Evolutionary conservation across 2,329 filamentous ascomycete species (phyloP).

Genomic region (Aspergillus sp.): DNA sequence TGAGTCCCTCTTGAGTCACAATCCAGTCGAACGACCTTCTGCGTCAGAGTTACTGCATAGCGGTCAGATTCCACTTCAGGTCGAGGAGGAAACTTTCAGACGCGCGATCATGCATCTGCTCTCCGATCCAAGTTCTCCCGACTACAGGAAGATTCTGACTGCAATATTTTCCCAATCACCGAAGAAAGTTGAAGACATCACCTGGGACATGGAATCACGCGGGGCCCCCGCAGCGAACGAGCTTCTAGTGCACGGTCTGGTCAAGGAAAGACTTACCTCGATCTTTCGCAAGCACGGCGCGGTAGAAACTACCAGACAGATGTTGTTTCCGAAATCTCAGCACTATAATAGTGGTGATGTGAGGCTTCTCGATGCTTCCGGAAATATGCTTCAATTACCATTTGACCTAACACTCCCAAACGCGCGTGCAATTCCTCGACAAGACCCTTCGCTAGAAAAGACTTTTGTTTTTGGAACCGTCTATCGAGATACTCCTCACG

Average conservation of each 20-base stretch:
- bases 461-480: slow-evolving; percentile 87
- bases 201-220: slow-evolving; percentile 70
- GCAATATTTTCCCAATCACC: slow-evolving; percentile 75
- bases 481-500: slow-evolving; percentile 75
- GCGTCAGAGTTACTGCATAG: slow-evolving; percentile 80
- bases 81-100: slow-evolving; percentile 88
- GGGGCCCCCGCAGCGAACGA: slow-evolving; percentile 50
- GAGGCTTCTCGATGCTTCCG: slow-evolving; percentile 76
- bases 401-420: slow-evolving; percentile 90
- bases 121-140: slow-evolving; percentile 78
- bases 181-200: slow-evolving; percentile 76
- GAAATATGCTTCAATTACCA: slow-evolving; percentile 88
- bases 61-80: slow-evolving; percentile 83
- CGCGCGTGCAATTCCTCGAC: slow-evolving; percentile 75
- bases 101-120: slow-evolving; percentile 74
- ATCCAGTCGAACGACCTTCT: slow-evolving; percentile 77
- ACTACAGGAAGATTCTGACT: slow-evolving; percentile 87
- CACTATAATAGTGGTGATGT: slow-evolving; percentile 76
- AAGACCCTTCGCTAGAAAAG: slow-evolving; percentile 64
- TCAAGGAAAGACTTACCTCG: slow-evolving; percentile 70
- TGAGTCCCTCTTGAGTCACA: slow-evolving; percentile 75
- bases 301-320: slow-evolving; percentile 72
- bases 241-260: slow-evolving; percentile 68
- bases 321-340: slow-evolving; percentile 77
- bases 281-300: slow-evolving; percentile 91